phyloP scores from a whole-genome alignment of 805 yeast genomes.

The Geotrichum ghanense region DNA sequence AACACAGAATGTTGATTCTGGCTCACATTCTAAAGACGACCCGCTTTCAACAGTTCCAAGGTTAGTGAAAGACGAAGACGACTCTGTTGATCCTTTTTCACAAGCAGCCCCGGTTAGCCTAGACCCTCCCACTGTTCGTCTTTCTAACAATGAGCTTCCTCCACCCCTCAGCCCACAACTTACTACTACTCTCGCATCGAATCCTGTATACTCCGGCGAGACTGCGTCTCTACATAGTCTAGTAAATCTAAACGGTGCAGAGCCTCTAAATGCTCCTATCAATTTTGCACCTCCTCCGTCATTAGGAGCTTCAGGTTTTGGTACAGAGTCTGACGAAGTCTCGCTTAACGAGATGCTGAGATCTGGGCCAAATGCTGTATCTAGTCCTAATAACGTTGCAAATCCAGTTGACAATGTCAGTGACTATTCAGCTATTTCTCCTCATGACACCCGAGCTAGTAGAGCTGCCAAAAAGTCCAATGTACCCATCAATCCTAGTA shows the following conservation, averaged over 20 bases:
- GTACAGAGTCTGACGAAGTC: background rate
- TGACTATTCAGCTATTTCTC: background rate
- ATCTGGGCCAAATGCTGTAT: background rate
- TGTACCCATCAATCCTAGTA: background rate
- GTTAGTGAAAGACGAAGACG: conserved; percentile 87
- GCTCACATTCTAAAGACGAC: conserved; percentile 55
- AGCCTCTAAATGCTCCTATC: background rate
- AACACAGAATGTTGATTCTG: no score
- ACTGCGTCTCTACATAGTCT: background rate
- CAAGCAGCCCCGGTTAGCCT: background rate
- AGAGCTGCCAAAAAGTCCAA: background rate
- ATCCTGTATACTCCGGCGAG: no score
- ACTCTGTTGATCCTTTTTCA: conserved; percentile 12
- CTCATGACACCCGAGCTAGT: background rate
- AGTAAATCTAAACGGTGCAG: background rate
- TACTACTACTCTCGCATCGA: no score
- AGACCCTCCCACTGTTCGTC: background rate
- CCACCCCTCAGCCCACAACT: no score
- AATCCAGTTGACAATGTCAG: background rate
- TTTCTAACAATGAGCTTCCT: no score
- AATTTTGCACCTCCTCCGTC: background rate
- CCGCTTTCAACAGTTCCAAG: conserved; percentile 70
- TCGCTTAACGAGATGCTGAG: background rate
- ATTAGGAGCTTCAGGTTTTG: no score
- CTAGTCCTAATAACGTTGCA: background rate